Evolutionary conservation across 2,329 filamentous ascomycete species (phyloP).

Genomic region (Leptographium wingfieldii): DNA sequence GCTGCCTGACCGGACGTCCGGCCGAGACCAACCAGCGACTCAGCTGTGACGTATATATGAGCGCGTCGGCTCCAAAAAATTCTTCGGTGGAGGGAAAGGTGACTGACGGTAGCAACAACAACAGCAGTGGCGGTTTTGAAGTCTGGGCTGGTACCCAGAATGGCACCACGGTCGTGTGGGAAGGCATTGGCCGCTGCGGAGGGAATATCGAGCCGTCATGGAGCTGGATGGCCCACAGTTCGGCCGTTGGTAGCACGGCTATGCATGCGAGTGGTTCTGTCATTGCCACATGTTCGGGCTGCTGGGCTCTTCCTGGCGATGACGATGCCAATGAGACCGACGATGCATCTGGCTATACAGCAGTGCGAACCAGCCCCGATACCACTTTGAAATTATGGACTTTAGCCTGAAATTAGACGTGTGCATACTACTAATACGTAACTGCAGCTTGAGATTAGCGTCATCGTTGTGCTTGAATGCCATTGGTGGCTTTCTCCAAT

Average conservation of each 20-base stretch:
- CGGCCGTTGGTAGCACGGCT: slow-evolving; percentile 35
- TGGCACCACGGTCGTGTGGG: slow-evolving; percentile 46
- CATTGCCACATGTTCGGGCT: slow-evolving; percentile 42
- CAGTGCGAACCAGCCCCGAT: not conserved
- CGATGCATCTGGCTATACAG: not conserved
- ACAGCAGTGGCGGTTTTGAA: slow-evolving; percentile 33
- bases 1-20: slow-evolving; percentile 36
- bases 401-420: not conserved
- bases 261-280: slow-evolving; percentile 44
- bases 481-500: not conserved
- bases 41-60: slow-evolving; percentile 39
- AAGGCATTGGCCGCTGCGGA: slow-evolving; percentile 35
- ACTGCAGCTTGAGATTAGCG: not conserved
- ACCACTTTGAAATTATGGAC: slow-evolving; percentile 10
- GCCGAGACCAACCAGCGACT: slow-evolving; percentile 43
- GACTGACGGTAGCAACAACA: not conserved
- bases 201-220: slow-evolving; percentile 33
- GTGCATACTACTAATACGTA: not conserved
- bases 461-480: not conserved
- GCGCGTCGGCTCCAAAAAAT: not conserved
- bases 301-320: slow-evolving; percentile 25
- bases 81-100: not conserved
- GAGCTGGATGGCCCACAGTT: slow-evolving; percentile 35
- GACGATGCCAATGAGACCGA: not conserved
- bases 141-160: slow-evolving; percentile 47